A percentile compares a stretch with the other conserved stretches of the same genome.
Evolutionary conservation across 805 yeast genomes (phyloP).

Genomic region (Wickerhamiella shivajii): DNA sequence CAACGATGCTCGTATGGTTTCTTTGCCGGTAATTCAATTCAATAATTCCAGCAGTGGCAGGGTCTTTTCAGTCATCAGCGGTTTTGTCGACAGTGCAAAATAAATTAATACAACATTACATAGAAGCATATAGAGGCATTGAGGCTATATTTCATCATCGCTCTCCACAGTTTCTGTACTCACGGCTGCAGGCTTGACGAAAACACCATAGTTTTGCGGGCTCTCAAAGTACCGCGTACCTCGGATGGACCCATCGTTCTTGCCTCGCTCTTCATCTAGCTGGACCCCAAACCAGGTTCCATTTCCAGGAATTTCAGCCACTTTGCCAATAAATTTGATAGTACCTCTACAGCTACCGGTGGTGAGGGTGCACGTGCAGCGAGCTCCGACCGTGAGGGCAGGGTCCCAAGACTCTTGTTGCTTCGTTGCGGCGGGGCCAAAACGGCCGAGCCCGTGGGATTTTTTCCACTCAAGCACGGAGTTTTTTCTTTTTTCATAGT

Average conservation of each 20-base stretch:
- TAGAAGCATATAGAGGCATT: background rate
- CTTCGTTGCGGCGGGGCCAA: slow-evolving; percentile 36
- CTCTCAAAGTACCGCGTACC: slow-evolving; percentile 48
- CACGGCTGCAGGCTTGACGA: slow-evolving; percentile 54
- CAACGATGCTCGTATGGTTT: no score
- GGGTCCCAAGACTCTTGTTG: slow-evolving; percentile 12
- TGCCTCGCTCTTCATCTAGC: slow-evolving; percentile 76
- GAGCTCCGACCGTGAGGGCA: slow-evolving; percentile 12
- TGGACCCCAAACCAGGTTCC: slow-evolving; percentile 67
- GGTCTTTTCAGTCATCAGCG: no score
- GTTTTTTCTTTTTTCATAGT: slow-evolving; percentile 43
- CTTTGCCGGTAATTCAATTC: no score
- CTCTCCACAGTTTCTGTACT: slow-evolving; percentile 49
- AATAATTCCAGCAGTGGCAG: no score
- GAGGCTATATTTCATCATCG: slow-evolving; percentile 30
- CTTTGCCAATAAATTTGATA: slow-evolving; percentile 55
- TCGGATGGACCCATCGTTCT: slow-evolving; percentile 63
- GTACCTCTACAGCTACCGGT: slow-evolving; percentile 45
- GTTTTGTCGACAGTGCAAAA: no score
- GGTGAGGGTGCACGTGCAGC: slow-evolving; percentile 21
- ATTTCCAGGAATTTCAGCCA: slow-evolving; percentile 35
- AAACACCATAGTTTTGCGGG: slow-evolving; percentile 50
- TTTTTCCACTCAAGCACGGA: slow-evolving; percentile 71
- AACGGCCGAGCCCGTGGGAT: slow-evolving; percentile 53
- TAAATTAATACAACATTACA: no score